Conservation (phyloP, 1,284 basidiomycete species). For the Fistulina hepatica region DNA sequence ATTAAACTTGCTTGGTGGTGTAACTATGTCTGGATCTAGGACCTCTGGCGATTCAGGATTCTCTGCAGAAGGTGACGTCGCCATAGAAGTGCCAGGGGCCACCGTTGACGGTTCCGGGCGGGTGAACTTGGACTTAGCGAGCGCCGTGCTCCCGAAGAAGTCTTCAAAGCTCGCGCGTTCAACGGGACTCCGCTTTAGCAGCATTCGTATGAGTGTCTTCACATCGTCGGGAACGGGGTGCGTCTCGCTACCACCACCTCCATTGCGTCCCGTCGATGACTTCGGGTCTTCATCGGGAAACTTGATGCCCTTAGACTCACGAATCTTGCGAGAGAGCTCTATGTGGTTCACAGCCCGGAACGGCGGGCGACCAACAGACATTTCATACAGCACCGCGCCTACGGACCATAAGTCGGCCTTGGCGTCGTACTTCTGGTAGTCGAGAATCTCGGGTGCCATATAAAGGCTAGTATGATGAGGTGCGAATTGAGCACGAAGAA, state of each 20-base stretch:
- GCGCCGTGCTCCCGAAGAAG: constrained; percentile 78
- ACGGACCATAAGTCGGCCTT: constrained; percentile 98
- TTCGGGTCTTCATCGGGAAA: constrained; percentile 83
- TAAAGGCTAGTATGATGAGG: constrained; percentile 65
- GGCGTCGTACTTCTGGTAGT: constrained; percentile 96
- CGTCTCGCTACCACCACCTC: constrained; percentile 34
- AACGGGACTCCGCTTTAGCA: constrained; percentile 77
- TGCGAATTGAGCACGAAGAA: constrained; percentile 1
- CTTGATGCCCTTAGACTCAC: constrained; percentile 74
- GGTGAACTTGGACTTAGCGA: constrained; percentile 73
- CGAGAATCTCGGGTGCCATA: constrained; percentile 98
- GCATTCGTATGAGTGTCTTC: constrained; percentile 75
- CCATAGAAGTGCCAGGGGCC: no score
- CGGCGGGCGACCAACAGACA: constrained; percentile 86
- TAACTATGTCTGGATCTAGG: constrained; percentile 64
- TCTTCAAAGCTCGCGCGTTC: constrained; percentile 88
- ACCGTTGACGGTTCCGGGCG: constrained; percentile 31
- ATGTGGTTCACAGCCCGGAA: constrained; percentile 96
- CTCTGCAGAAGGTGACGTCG: no score
- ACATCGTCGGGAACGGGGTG: constrained; percentile 70
- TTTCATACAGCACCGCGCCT: constrained; percentile 94
- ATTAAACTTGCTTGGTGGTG: constrained; percentile 67
- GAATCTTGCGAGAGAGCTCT: constrained; percentile 90
- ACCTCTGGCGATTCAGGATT: constrained; percentile 73
- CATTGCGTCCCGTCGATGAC: no score